Evolutionary conservation across 1,284 basidiomycete genomes (phyloP).

Genomic region (Salmacisia buchloeana): DNA sequence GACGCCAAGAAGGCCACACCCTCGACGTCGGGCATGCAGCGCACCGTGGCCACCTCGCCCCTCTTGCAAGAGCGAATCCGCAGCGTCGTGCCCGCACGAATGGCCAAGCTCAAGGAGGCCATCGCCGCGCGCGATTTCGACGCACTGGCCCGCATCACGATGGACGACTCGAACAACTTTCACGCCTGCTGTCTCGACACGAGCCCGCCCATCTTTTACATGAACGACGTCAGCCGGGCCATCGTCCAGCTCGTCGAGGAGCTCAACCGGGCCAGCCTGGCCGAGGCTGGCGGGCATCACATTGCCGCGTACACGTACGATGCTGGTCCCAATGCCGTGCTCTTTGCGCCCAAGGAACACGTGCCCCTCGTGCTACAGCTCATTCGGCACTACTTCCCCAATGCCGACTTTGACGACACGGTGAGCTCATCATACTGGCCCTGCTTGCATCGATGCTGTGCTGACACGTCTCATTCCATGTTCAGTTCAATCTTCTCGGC

Average conservation of each 20-base stretch:
- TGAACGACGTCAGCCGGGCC: conserved; percentile 81
- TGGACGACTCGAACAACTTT: conserved; percentile 87
- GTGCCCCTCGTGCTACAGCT: conserved; percentile 30
- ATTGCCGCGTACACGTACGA: conserved; percentile 97
- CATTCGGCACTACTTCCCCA: conserved; percentile 49
- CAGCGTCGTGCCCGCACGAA: conserved; percentile 69
- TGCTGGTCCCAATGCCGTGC: conserved; percentile 96
- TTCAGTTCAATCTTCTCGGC: conserved; percentile 39
- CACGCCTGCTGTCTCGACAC: conserved; percentile 97
- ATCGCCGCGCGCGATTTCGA: conserved; percentile 80
- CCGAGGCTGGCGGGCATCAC: conserved; percentile 57
- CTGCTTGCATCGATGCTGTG: too few species aligned
- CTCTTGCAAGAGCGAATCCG: conserved; percentile 85
- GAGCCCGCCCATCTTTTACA: conserved; percentile 94
- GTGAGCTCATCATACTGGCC: too few species aligned
- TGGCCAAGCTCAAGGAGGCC: conserved; percentile 73
- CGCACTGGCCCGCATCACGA: conserved; percentile 81
- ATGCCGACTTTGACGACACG: conserved; percentile 48
- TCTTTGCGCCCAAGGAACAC: conserved; percentile 69
- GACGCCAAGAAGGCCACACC: conserved; percentile 96
- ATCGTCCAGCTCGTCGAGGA: conserved; percentile 64
- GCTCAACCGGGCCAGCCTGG: conserved; percentile 73
- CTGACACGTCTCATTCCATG: not conserved
- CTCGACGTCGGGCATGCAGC: conserved; percentile 93
- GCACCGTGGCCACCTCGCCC: conserved; percentile 83